Base-by-base conservation (phyloP, 371 early-diverging fungal genomes). In the Zychaea mexicana region DNA sequence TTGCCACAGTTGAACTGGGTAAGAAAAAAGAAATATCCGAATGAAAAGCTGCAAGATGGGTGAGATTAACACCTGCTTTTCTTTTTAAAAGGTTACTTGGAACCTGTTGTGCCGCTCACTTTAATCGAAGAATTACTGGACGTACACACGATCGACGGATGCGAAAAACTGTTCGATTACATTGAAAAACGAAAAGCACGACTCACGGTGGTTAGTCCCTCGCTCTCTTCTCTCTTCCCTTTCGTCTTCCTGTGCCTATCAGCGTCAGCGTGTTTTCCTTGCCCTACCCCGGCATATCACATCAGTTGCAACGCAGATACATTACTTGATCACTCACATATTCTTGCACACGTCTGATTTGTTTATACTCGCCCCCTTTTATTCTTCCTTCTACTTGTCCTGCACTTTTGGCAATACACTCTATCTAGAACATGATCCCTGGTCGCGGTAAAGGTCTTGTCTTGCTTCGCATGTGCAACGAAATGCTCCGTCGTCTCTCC, bases 391-490 rank as follows among this genome's bases (percentile, higher is more conserved):
- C 33, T 33, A 33, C 33, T 33, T 33, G 33, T 33, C 12, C 12
- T 12, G 5, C 17, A 19, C 5, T 36, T 10, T 57, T 52, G 30
- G 22, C 31, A 15, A 46, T 52, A n/a, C n/a, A n/a, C n/a, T 64
- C 17, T 42, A 5, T 47, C 9, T 68, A 91, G 91, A 74, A 79
- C 61, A 89, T 94, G 82, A 76, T 85, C 4, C 86, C 92, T 22
- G 83, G 76, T 1, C 84, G 82, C 68, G 94, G 95, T 52, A 94
- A 94, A 65, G 93, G 91, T 2, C 73, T 93, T n/a, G 81, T 91
- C 3, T 73, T 96, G 53, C 83, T 96, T 19, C 85, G 92, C 57
- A 76, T 92, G 71, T 95, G 96, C 73, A 95, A 94, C 68, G 91
- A 90, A 26, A 69, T 95, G 21, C 82, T 94, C 7, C 83, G 93